Evolutionary conservation across 371 early-diverging fungal genomes (phyloP).

Genomic region (Rhizopus arrhizus): DNA sequence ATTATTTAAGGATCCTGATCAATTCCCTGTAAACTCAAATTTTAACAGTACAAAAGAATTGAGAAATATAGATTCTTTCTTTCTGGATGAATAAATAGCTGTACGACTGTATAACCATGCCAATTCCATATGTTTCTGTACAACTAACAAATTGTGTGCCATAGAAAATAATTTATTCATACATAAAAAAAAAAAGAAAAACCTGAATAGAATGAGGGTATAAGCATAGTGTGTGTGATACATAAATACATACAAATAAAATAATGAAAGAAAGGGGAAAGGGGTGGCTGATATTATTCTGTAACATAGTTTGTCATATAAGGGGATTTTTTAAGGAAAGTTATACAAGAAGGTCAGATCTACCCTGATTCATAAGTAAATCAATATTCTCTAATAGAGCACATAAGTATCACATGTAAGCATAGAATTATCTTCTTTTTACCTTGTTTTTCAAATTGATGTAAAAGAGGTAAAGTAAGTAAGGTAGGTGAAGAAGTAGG

Average conservation of each 20-base stretch:
- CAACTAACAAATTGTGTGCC: background rate
- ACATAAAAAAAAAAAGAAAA: background rate
- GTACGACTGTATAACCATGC: constrained; percentile 8
- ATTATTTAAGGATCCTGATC: constrained; percentile 49
- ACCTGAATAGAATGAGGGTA: background rate
- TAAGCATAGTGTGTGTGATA: no score
- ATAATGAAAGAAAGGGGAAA: no score
- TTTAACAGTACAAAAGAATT: constrained; percentile 11
- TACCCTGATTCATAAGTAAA: no score
- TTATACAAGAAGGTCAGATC: no score
- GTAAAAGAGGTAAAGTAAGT: background rate
- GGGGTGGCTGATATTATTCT: no score
- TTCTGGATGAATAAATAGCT: constrained; percentile 32
- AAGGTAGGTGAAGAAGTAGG: constrained; percentile 2
- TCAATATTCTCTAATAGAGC: no score
- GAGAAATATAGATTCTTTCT: constrained; percentile 45
- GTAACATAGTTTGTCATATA: no score
- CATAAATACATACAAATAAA: no score
- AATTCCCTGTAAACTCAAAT: constrained; percentile 13
- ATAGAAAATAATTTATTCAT: constrained; percentile 7
- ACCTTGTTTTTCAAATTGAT: no score
- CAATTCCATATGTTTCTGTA: constrained; percentile 20
- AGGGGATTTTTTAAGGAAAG: no score
- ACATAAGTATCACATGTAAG: no score
- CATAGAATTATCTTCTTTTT: no score